phyloP scores from a whole-genome alignment of 2,329 filamentous ascomycete genomes.

The Gaeumannomyces sp. region DNA sequence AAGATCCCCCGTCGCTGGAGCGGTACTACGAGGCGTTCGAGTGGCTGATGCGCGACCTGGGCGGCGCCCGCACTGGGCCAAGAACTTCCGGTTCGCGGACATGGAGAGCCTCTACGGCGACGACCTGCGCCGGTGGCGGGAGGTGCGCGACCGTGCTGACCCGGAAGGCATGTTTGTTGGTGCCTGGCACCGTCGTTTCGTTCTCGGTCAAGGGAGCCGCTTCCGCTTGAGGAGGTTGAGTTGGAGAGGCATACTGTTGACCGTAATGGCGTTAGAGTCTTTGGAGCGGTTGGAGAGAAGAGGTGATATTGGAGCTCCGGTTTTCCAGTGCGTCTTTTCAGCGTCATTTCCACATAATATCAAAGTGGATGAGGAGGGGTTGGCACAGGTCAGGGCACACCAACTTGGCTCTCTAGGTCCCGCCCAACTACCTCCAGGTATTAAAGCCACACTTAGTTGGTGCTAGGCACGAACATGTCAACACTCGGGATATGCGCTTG shows the following conservation, averaged over 20 bases:
- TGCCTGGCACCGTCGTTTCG: slow-evolving; percentile 74
- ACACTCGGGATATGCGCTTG: neutral
- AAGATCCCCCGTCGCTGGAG: slow-evolving; percentile 61
- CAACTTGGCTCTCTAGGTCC: neutral
- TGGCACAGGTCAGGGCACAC: neutral
- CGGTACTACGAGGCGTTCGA: slow-evolving; percentile 77
- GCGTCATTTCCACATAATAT: neutral
- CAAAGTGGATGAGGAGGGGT: neutral
- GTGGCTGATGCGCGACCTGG: slow-evolving; percentile 72
- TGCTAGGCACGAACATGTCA: neutral
- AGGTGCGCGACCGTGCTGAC: slow-evolving; percentile 59
- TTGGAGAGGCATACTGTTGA: slow-evolving; percentile 13
- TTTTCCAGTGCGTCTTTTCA: neutral
- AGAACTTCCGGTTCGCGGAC: slow-evolving; percentile 62
- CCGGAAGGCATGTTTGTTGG: slow-evolving; percentile 77
- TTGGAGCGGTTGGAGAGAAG: slow-evolving; percentile 7
- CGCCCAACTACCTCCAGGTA: neutral
- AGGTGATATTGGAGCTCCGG: slow-evolving; percentile 8
- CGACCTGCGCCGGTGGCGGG: slow-evolving; percentile 54
- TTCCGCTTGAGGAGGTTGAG: slow-evolving; percentile 24
- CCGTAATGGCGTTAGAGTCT: slow-evolving; percentile 16
- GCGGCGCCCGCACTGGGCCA: slow-evolving; percentile 76
- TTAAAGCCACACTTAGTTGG: neutral
- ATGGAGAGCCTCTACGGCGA: slow-evolving; percentile 57
- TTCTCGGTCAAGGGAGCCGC: slow-evolving; percentile 37